phyloP scores from a whole-genome alignment of 495 filamentous ascomycete species.

The Aspergillus sclerotiicarbonarius region DNA sequence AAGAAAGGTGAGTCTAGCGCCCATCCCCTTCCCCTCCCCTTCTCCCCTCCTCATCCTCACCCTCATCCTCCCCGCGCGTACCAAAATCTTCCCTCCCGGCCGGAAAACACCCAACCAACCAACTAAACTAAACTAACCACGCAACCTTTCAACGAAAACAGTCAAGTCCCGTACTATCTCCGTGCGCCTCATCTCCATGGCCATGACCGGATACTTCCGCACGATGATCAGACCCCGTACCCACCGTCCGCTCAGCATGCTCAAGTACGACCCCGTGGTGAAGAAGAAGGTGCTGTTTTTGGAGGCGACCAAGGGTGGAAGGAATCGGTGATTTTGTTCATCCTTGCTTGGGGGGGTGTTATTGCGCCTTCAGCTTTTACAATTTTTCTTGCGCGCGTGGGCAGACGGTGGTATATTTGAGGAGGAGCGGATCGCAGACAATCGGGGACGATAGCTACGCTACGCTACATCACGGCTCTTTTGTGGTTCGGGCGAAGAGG shows the following conservation, averaged over 20 bases:
- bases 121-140: conserved; percentile 1
- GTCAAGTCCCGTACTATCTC: conserved; percentile 89
- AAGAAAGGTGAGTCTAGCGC: conserved; percentile 23
- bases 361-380: too few species aligned
- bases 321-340: conserved; percentile 37
- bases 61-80: background rate
- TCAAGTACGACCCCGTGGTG: conserved; percentile 99
- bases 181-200: conserved; percentile 97
- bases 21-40: background rate
- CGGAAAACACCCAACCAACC: background rate
- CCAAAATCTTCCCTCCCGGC: conserved; percentile 2
- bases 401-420: too few species aligned
- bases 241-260: conserved; percentile 85
- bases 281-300: conserved; percentile 92
- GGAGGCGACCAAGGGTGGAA: conserved; percentile 72
- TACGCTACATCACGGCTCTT: background rate
- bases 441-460: background rate
- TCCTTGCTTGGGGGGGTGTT: too few species aligned
- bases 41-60: background rate
- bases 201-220: conserved; percentile 95
- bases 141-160: conserved; percentile 32
- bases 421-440: background rate
- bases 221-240: conserved; percentile 79
- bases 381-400: too few species aligned
- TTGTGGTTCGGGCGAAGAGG: too few species aligned